Evolutionary conservation across 2,329 filamentous ascomycete genomes (phyloP), one percentile per base, ranked within the genome.

Genomic region (Colletotrichum cordylinicola): DNA sequence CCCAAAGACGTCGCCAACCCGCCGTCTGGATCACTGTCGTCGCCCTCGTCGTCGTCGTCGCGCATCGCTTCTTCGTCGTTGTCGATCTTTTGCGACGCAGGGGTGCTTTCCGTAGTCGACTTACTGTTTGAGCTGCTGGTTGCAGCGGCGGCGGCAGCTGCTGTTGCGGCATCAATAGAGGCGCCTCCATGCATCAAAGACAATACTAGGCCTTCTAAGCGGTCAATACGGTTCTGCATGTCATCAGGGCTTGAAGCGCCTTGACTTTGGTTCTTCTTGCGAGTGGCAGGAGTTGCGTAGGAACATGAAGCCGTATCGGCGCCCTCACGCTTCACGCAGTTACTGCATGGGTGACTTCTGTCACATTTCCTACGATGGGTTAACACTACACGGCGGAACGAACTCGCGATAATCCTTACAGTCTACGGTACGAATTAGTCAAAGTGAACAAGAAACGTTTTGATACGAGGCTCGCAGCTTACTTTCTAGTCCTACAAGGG

Each of bases 191-290:
- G 96, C 96, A 98, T 98, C 82, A 98, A 86, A 33, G 95, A 98
- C 78, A 98, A 86, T 77, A 98, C 96, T 83, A 98, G 88, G 80
- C 95, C 94, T 89, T 98, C 96, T 79, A 98, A 90, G 80, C 96
- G 92, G 87, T 98, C 96, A 86, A 98, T 98, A 83, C 97, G 94
- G 83, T 98, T 98, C 87, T 98, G 96, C 96, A 98, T 98, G 85
- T 98, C 96, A 89, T 98, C 96, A 66, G 96, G 95, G 80, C 85
- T 92, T 70, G 89, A 86, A 80, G 89, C 85, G 76, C 84, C 90
- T 89, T 86, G 91, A 86, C 86, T 90, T 84, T 93, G 91, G 81
- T 88, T 93, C 89, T 95, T 98, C 85, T 95, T 97, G 80, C 95
- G 91, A 68, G 87, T 88, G 37, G 88, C 85, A 48, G 92, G 93